A percentile compares a stretch with the other conserved stretches of the same genome.
phyloP scores from a whole-genome alignment of 371 early-diverging fungal genomes.

The Parasitella parasitica region DNA sequence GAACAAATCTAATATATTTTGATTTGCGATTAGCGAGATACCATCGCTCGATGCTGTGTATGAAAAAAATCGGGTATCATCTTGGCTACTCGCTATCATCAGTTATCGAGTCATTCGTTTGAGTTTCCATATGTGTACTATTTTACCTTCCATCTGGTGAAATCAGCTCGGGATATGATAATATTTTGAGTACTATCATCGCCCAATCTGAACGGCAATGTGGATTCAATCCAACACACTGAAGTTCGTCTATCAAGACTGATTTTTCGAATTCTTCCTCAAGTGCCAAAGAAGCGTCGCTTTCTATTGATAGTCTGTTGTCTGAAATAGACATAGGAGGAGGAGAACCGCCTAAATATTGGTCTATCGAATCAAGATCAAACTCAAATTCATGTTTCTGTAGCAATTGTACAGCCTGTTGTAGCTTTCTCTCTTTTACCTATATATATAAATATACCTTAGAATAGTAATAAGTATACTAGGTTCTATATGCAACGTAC shows the following conservation, averaged over 20 bases:
- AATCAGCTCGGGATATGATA: constrained; percentile 60
- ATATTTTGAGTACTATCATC: constrained; percentile 60
- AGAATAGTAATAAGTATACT: too few relatives aligned
- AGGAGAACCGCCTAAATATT: constrained; percentile 20
- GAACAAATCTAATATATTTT: constrained; percentile 57
- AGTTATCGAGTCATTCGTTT: not conserved
- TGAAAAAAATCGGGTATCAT: constrained; percentile 60
- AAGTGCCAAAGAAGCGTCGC: constrained; percentile 9
- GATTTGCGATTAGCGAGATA: constrained; percentile 70
- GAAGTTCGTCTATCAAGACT: constrained; percentile 54
- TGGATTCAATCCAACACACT: constrained; percentile 68
- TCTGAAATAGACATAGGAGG: not conserved
- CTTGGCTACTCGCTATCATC: constrained; percentile 5
- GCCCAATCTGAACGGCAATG: constrained; percentile 53
- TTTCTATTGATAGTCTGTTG: constrained; percentile 1
- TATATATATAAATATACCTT: constrained; percentile 20
- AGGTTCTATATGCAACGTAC: too few relatives aligned
- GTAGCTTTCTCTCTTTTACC: constrained; percentile 64
- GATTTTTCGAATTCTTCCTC: constrained; percentile 27
- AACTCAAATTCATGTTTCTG: constrained; percentile 56
- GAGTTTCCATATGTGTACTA: not conserved
- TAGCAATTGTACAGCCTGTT: constrained; percentile 57
- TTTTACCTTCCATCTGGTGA: constrained; percentile 15
- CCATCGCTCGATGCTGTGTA: constrained; percentile 75
- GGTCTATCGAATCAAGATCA: constrained; percentile 41